Evolutionary conservation across 2,329 filamentous ascomycete species (phyloP), one percentile per base, ranked within the genome.

Genomic region (Fusarium fujikuroi): DNA sequence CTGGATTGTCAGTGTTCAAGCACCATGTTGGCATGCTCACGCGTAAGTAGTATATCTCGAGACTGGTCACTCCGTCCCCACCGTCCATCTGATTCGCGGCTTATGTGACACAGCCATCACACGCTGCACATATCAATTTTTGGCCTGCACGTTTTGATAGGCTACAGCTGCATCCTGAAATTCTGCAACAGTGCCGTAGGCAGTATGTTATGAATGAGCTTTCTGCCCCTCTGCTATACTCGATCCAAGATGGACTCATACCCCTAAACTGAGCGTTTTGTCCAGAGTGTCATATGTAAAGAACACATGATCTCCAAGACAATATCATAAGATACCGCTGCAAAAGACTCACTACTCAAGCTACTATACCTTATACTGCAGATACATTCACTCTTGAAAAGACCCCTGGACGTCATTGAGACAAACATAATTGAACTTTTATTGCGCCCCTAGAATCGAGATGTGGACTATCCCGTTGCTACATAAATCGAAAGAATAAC

Each of bases 361-460:
- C 21, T 32, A n/a, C 15, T 21, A n/a, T 40, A n/a, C 12, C 39
- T 32, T n/a, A 18, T 32, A 32, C 46, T 49, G 21, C 15, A 49
- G 21, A 9, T 46, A 32, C 47, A 21, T 39, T 64, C 49, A 67
- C 50, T 47, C 32, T 57, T 43, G 36, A 5, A 7, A 15, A 50
- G n/a, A 43, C 9, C 7, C 21, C 23, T 42, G 53, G 52, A 61
- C 37, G 49, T 66, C 40, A 70, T 60, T 34, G 36, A 49, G 66
- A 56, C 59, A 72, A 69, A 73, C 65, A 73, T 67, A 66, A 69
- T 64, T 42, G 28, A 78, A 78, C 76, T 78, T 78, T 78, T 78
- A 76, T 78, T 78, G 76, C 76, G 76, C 76, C 76, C 63, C 67
- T 75, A 71, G 70, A 75, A 54, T 70, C 73, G 68, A 52, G 61